A percentile compares a stretch with the other conserved stretches of the same genome.
These are phyloP conservation scores for Trichoderma koningii DNA, from an alignment of 2,329 filamentous ascomycete genomes.

Conservation along the genomic window DNA sequence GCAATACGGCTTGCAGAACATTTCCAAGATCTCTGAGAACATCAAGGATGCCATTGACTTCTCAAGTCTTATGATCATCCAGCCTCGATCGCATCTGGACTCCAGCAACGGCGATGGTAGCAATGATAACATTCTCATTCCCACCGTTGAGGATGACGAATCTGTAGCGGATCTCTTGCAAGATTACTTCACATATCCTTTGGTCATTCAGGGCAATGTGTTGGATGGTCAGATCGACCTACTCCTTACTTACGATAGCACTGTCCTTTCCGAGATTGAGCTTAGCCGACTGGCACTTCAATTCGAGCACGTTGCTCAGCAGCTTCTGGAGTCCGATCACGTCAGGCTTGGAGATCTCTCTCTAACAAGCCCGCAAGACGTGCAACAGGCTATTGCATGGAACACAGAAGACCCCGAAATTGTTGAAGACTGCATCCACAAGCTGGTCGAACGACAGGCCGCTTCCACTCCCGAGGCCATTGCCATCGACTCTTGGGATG, in stretches of 20 bases:
- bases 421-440: conserved; percentile 17
- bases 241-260: conserved; percentile 4
- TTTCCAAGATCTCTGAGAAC: conserved; percentile 1
- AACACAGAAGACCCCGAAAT: conserved; percentile 11
- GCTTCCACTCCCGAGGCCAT: background rate
- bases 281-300: background rate
- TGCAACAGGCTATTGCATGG: background rate
- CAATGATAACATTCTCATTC: background rate
- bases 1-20: conserved; percentile 17
- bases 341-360: conserved; percentile 7
- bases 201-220: conserved; percentile 9
- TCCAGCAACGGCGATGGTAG: background rate
- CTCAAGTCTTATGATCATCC: conserved; percentile 9
- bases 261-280: background rate
- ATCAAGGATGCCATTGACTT: conserved; percentile 16
- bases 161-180: background rate
- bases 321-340: background rate
- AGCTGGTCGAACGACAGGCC: conserved; percentile 36
- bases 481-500: conserved; percentile 23
- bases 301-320: conserved; percentile 11
- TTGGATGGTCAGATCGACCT: background rate
- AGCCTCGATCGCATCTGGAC: background rate
- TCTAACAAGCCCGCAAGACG: background rate
- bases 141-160: background rate
- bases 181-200: conserved; percentile 18